These are phyloP conservation scores for Amaranthus cruentus DNA, from an alignment of 148 eudicot genomes.

Conservation along the genomic window DNA sequence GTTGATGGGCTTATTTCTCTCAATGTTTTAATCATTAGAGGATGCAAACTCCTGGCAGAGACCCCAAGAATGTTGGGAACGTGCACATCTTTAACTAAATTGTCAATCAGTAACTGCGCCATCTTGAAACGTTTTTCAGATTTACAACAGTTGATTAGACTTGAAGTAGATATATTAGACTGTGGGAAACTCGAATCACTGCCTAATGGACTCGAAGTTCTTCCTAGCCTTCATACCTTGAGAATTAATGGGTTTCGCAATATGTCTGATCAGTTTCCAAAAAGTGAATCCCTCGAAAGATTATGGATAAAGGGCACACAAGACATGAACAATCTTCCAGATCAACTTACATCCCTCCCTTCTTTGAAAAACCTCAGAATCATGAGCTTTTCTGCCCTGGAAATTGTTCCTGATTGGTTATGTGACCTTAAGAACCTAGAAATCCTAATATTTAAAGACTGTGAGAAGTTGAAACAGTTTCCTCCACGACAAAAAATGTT, in stretches of 20 bases:
- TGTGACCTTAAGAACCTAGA: background rate
- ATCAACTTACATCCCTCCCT: background rate
- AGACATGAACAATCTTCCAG: background rate
- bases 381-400: background rate
- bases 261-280: background rate
- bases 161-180: constrained; percentile 10
- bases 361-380: background rate
- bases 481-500: background rate
- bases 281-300: background rate
- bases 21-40: background rate
- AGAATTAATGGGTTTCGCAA: background rate
- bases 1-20: background rate
- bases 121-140: background rate
- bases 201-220: background rate
- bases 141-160: background rate
- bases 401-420: background rate
- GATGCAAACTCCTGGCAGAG: background rate
- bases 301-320: background rate
- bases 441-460: background rate
- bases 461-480: background rate
- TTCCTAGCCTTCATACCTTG: background rate
- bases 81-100: background rate
- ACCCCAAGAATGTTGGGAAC: background rate
- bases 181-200: background rate
- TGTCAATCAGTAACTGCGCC: background rate